Evolutionary conservation across 257 asterid species (phyloP), one percentile per base, ranked within the genome.

Genomic region (Nicotiana sylvestris): DNA sequence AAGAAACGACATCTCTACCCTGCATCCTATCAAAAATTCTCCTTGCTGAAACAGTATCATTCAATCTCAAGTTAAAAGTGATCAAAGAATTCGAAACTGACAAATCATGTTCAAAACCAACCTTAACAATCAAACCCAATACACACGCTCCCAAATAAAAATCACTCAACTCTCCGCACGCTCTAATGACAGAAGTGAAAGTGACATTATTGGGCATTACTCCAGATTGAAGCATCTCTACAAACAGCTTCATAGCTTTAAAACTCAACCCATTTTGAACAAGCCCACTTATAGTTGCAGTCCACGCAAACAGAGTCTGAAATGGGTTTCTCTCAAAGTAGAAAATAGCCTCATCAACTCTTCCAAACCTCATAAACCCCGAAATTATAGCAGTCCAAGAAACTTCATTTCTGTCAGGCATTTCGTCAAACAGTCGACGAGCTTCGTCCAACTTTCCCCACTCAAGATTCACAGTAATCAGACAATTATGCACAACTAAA

Each of bases 321-420:
- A 64, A 92, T 0, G 93, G 97, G 78, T 86, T 94, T 37, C 84
- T 82, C 81, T 82, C 87, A 46, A 93, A 93, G 68, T 93, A 92
- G 80, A 35, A 17, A 90, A 94, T 88, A 29, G 97, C 98, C 43
- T 87, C 89, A 7, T 89, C 86, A 32, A 93, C 93, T 37, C 84
- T 86, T 21, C 93, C 98, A 17, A 55, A 83, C 78, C 79, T 89
- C 76, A 94, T 66, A 15, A 94, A 87, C 57, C 97, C 98, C 25
- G 94, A 90, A 74, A 92, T 68, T 72, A 93, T 78, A 15, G 92
- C 85, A 67, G 98, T 94, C 97, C 97, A 94, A 65, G 97, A 85
- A 85, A 94, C 95, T 83, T 87, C 93, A 56, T 93, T 93, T 87
- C 94, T 84, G 9, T 89, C 91, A 8, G 97, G 97, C 97, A 93